These are phyloP conservation scores for Alloteropsis angusta DNA, from an alignment of 202 grass and related monocot genomes.

Conservation along the genomic window DNA sequence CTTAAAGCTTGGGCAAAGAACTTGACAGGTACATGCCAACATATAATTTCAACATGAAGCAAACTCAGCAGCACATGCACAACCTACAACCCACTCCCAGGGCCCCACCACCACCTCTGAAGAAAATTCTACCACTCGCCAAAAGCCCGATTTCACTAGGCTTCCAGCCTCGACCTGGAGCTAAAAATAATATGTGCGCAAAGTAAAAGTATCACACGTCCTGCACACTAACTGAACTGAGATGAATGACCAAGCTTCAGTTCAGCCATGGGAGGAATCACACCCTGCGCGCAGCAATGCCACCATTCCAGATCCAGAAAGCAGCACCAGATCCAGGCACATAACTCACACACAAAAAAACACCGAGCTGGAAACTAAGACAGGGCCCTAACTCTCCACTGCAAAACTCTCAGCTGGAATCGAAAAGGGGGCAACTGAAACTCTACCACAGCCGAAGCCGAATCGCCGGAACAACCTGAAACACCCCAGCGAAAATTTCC, in stretches of 20 bases:
- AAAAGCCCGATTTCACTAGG: conserved; percentile 3
- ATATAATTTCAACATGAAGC: conserved; percentile 26
- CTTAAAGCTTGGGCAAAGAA: conserved; percentile 42
- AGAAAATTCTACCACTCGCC: background rate
- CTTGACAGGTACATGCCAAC: conserved; percentile 27
- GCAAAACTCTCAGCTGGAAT: background rate
- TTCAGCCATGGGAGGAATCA: background rate
- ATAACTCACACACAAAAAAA: background rate
- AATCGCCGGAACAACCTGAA: background rate
- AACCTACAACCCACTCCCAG: conserved; percentile 4
- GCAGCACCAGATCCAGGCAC: conserved; percentile 7
- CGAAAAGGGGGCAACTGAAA: background rate
- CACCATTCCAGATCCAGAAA: conserved; percentile 3
- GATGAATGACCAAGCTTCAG: background rate
- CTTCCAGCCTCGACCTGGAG: background rate
- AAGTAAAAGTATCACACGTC: background rate
- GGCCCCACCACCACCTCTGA: background rate
- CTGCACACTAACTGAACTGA: background rate
- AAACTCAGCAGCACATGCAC: conserved; percentile 22
- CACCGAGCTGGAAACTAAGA: background rate
- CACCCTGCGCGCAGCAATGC: background rate
- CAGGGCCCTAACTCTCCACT: background rate
- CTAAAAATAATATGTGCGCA: background rate
- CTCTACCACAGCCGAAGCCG: background rate
- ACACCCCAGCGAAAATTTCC: background rate